Evolutionary conservation across 345 rosid genomes (phyloP), one percentile per base, ranked within the genome.

Genomic region (Camelina neglecta): DNA sequence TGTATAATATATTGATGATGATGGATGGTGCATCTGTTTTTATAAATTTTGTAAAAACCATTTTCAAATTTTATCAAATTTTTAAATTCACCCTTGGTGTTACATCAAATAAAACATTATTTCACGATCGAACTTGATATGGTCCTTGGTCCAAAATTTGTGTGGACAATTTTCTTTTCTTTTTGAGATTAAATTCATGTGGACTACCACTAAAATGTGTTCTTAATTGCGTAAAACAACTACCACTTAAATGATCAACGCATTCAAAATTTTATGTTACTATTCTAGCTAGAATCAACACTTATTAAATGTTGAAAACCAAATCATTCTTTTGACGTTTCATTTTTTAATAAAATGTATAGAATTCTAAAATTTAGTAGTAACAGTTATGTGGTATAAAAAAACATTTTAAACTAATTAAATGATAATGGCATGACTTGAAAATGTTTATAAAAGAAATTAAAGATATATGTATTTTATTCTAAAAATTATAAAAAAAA

Each of bases 11-110:
- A 2, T 44, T 44, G 50, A 63, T 65, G 50, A 60, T 66, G 26
- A 64, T 70, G 26, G 26, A 64, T 70, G 26, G 47, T 12, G 65
- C 36, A 33, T 33, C 11, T 33, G 15, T 18, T 39, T 47, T 69
- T 58, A 10, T 20, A 20, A 59, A 13, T 13, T 59, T 58, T 11
- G 11, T 23, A 38, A 3, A 61, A 15, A 42, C 20, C 11, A 8
- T 21, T 60, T 29, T 13, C 13, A 7, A 23, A 2, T 13, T 47
- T 45, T 35, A n/a, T 47, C 24, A 35, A 60, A 49, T 29, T 10
- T 35, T 35, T 4, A 49, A 71, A 36, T 49, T 35, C 8, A 72
- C 2, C 8, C 26, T 15, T 21, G 12, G 9, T 16, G 20, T 57
- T 57, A 41, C 41, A 39, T 54, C 61, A 20, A 36, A 6, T n/a